Evolutionary conservation across 306 rosid genomes (phyloP), one percentile per base, ranked within the genome.

Genomic region (Cucurbita ficifolia): DNA sequence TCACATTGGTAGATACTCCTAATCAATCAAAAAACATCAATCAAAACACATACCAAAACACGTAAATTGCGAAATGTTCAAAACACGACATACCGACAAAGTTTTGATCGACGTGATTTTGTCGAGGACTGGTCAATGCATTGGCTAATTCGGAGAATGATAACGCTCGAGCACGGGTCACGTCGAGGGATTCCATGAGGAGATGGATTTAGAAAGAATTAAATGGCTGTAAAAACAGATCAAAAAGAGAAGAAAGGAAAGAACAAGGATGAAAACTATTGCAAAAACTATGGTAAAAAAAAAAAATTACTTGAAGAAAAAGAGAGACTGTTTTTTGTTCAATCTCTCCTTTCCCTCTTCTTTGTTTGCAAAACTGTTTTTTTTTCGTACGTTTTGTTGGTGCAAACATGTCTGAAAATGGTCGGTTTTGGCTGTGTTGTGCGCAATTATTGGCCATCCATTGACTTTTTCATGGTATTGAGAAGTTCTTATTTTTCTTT

Each of bases 1-100:
- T 91, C 3, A 89, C 88, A 79, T 85, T 86, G 2, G 88, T 75
- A 39, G 92, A 79, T 63, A 94, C 82, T 45, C 99, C 99, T 81
- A 36, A 51, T 60, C 42, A 61, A 38, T 35, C 24, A 61, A 39
- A 48, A 19, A 59, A 61, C 72, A 56, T 17, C 13, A 3, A 57
- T 17, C 22, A 22, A 6, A 58, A 6, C 8, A 35, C 13, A 12
- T 49, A 7, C 39, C 50, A 5, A 17, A 50, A 48, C 14, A 8
- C 19, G 52, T 48, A 48, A 48, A 48, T 4, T 4, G 4, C 6
- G 5, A 48, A 11, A 0, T 0, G 18, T 14, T 6, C 16, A 50
- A 19, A 52, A 29, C 8, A 18, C 18, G 9, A 79, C 73, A 33
- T 86, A 93, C 98, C 98, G 80, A 79, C 96, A 21, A 90, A 81